A percentile compares a stretch with the other conserved stretches of the same genome.
Evolutionary conservation across 148 eudicot genomes (phyloP).

Genomic region (Vaccinium vitisidaea): DNA sequence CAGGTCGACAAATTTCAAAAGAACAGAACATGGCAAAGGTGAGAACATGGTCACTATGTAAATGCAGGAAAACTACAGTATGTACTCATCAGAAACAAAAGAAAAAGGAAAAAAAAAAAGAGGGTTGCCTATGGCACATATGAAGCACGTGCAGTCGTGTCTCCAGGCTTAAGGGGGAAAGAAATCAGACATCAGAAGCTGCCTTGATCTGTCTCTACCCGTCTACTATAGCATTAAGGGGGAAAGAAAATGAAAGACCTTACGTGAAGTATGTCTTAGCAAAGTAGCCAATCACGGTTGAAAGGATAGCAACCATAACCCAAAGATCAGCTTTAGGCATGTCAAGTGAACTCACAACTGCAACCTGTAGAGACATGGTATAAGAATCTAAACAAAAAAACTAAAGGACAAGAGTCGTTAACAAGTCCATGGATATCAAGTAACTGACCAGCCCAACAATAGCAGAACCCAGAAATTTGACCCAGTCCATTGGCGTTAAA

Average conservation of each 20-base stretch:
- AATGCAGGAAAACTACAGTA: background rate
- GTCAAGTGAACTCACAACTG: constrained; percentile 73
- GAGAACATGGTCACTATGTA: background rate
- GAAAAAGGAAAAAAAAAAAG: background rate
- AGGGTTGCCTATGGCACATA: background rate
- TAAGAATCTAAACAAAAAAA: background rate
- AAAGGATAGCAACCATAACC: constrained; percentile 81
- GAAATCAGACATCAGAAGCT: background rate
- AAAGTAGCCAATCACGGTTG: constrained; percentile 78
- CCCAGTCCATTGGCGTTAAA: constrained; percentile 97
- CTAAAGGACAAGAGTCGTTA: background rate
- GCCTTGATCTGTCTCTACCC: background rate
- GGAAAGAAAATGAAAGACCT: constrained; percentile 10
- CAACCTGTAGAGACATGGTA: constrained; percentile 51
- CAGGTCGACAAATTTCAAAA: background rate
- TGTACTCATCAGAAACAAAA: background rate
- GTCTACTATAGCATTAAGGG: background rate
- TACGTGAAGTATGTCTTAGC: constrained; percentile 98
- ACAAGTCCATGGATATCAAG: background rate
- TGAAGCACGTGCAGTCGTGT: background rate
- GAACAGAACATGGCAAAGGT: background rate
- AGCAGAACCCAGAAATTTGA: constrained; percentile 85
- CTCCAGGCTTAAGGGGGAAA: background rate
- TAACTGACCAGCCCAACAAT: constrained; percentile 87
- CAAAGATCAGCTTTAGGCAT: constrained; percentile 71